phyloP scores from a whole-genome alignment of 805 yeast species.

The Saturnispora sekii region DNA sequence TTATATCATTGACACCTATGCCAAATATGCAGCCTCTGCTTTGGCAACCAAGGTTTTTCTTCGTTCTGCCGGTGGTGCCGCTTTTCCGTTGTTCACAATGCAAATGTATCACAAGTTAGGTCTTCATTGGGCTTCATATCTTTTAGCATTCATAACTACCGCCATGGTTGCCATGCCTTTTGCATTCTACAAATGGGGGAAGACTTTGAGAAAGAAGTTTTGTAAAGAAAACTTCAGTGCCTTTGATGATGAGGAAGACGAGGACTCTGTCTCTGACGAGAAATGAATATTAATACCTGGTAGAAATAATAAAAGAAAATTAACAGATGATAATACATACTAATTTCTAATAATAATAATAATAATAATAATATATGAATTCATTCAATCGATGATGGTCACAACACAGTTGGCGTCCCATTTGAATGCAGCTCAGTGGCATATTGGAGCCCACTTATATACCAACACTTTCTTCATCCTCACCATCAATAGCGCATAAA shows the following conservation, averaged over 20 bases:
- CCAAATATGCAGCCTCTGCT: constrained; percentile 71
- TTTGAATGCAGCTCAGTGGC: too few relatives aligned
- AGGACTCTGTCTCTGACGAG: constrained; percentile 3
- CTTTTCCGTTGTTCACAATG: constrained; percentile 71
- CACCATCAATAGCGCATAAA: too few relatives aligned
- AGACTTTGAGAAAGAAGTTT: constrained; percentile 46
- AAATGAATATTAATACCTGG: neutral
- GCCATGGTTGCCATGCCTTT: constrained; percentile 71
- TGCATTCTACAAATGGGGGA: constrained; percentile 61
- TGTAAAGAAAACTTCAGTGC: constrained; percentile 56
- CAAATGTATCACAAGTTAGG: constrained; percentile 73
- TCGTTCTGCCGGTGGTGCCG: constrained; percentile 80
- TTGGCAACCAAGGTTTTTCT: constrained; percentile 74
- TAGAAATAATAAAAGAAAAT: neutral
- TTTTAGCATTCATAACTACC: constrained; percentile 65
- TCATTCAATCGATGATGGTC: too few relatives aligned
- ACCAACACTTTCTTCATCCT: too few relatives aligned
- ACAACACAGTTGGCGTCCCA: too few relatives aligned
- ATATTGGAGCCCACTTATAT: too few relatives aligned
- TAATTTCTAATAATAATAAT: neutral
- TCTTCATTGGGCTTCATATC: constrained; percentile 72
- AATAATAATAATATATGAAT: neutral
- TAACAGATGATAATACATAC: neutral
- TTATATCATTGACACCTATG: constrained; percentile 85
- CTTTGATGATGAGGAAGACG: constrained; percentile 18